Percentiles rank a stretch among this genome's conserved stretches.
These are phyloP conservation scores for Pyrus hybrid DNA, from an alignment of 331 rosid species.

Conservation along the genomic window DNA sequence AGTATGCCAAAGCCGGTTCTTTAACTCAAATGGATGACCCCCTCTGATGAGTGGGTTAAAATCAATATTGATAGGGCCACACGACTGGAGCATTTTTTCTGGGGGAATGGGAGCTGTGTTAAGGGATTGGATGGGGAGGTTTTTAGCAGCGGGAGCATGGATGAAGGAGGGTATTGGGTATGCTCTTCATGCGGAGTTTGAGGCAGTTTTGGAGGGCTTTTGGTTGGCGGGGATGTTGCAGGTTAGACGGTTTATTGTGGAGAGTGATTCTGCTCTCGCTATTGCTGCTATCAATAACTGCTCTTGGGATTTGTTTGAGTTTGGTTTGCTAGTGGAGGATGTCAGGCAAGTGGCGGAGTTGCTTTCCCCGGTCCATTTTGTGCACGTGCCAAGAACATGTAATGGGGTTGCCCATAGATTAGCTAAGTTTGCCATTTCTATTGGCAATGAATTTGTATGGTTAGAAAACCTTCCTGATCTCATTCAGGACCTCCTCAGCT, in stretches of 20 bases:
- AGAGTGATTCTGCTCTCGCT: neutral
- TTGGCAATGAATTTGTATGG: neutral
- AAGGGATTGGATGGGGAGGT: neutral
- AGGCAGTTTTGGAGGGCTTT: neutral
- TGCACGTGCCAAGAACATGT: too few relatives aligned
- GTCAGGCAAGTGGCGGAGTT: too few relatives aligned
- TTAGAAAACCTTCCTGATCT: neutral
- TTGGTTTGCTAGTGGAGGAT: too few relatives aligned
- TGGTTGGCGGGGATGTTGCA: rapidly evolving
- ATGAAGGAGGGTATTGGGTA: neutral
- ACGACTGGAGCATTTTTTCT: neutral
- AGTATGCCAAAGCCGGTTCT: neutral
- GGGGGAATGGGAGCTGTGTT: rapidly evolving
- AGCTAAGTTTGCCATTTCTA: neutral
- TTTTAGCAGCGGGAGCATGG: neutral
- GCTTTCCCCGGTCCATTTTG: too few relatives aligned
- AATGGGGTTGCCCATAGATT: too few relatives aligned
- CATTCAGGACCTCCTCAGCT: neutral
- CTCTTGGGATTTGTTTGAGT: too few relatives aligned
- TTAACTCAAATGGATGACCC: neutral
- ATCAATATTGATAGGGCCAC: neutral
- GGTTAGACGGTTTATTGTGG: neutral
- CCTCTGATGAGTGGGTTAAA: neutral
- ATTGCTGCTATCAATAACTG: too few relatives aligned
- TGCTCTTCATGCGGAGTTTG: neutral